These are phyloP conservation scores for Saussurea involucrata DNA, from an alignment of 129 eudicot species.

Conservation along the genomic window DNA sequence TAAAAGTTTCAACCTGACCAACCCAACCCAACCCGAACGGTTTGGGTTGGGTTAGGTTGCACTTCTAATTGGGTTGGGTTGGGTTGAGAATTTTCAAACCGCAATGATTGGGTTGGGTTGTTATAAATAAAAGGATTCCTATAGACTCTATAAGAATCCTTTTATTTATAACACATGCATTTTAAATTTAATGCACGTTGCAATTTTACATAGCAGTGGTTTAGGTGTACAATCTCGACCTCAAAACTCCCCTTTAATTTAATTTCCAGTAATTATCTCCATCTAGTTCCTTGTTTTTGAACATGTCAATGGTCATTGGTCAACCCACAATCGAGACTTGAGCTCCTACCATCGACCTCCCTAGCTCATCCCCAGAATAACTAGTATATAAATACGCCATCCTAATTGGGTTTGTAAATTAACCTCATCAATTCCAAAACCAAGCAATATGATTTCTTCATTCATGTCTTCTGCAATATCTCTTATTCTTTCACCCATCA, in stretches of 20 bases:
- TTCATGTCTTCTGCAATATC: conserved; percentile 9
- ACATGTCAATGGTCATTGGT: not conserved
- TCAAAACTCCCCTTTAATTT: not conserved
- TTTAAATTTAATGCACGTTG: too few species aligned
- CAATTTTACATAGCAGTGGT: not conserved
- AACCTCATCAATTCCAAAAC: not conserved
- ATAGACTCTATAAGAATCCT: too few species aligned
- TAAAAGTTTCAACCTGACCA: too few species aligned
- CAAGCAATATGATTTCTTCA: not conserved
- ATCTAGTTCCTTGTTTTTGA: not conserved
- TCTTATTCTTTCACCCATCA: conserved; percentile 18
- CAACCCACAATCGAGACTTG: not conserved
- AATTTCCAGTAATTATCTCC: not conserved
- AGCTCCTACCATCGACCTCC: not conserved
- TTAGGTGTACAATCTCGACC: conserved; percentile 5
- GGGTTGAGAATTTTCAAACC: too few species aligned
- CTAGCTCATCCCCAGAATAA: not conserved
- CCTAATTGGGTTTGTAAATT: not conserved
- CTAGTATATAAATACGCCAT: not conserved
- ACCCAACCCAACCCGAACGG: too few species aligned
- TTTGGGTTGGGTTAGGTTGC: too few species aligned
- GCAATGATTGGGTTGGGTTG: too few species aligned
- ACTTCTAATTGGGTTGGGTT: too few species aligned
- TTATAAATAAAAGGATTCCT: too few species aligned
- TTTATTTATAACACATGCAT: not conserved